Conservation (phyloP, 345 rosid genomes). For the Hirschfeldia incana region DNA sequence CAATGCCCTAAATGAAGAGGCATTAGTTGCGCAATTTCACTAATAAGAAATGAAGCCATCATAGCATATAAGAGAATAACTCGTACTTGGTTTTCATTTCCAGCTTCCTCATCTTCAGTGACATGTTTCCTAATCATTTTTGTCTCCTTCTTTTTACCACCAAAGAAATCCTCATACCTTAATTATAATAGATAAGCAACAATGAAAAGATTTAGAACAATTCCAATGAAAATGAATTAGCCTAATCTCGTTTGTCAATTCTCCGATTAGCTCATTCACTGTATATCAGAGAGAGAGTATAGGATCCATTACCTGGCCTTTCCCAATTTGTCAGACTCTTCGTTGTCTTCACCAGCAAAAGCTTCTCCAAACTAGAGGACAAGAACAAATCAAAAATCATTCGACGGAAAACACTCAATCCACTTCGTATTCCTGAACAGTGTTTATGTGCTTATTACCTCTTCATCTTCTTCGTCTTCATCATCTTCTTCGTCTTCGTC, state of each 20-base stretch:
- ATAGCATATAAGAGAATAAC: constrained; percentile 3
- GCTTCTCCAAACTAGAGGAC: constrained; percentile 54
- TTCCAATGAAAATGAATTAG: neutral
- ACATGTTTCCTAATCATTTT: constrained; percentile 43
- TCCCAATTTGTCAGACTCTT: constrained; percentile 42
- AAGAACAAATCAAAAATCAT: constrained; percentile 10
- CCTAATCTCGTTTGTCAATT: neutral
- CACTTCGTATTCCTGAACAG: neutral
- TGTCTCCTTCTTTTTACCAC: constrained; percentile 45
- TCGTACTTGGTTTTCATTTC: constrained; percentile 44
- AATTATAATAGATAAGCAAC: constrained; percentile 8
- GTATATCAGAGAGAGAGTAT: constrained; percentile 10
- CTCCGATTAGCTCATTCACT: neutral
- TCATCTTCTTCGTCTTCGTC: constrained; percentile 39
- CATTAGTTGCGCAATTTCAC: neutral
- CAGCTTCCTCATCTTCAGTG: constrained; percentile 52
- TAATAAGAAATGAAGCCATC: constrained; percentile 5
- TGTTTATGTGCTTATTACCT: constrained; percentile 14
- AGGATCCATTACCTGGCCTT: constrained; percentile 46
- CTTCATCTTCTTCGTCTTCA: constrained; percentile 27
- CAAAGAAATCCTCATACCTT: constrained; percentile 87
- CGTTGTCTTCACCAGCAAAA: constrained; percentile 48
- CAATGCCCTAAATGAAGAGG: constrained; percentile 45
- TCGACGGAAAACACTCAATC: neutral
- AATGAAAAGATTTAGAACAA: neutral